Conservation (phyloP, 2,329 filamentous ascomycete genomes). For the Aspergillus intermedius region DNA sequence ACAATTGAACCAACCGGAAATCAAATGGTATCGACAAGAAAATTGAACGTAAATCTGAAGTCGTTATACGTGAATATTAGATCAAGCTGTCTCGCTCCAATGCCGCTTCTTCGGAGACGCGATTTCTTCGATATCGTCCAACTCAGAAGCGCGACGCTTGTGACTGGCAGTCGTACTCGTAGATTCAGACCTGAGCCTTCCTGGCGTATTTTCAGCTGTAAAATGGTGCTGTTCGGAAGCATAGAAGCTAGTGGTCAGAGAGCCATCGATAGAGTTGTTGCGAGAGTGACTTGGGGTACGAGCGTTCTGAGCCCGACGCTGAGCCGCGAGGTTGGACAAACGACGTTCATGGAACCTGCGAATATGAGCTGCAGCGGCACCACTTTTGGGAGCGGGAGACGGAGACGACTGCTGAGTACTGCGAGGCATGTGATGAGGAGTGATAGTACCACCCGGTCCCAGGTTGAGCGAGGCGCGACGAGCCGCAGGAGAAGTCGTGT, state of each 20-base stretch:
- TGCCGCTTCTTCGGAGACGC: slow-evolving; percentile 4
- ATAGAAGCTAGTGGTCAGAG: background rate
- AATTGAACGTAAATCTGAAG: background rate
- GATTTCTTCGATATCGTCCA: slow-evolving; percentile 4
- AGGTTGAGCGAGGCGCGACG: background rate
- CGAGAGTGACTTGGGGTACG: background rate
- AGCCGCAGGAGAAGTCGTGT: background rate
- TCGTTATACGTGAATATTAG: background rate
- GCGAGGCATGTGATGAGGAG: background rate
- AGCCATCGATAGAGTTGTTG: background rate
- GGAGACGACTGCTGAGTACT: background rate
- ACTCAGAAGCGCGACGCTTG: slow-evolving; percentile 6
- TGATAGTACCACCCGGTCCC: background rate
- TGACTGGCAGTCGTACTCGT: background rate
- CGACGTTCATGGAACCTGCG: background rate
- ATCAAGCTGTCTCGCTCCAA: background rate
- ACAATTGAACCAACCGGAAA: no score
- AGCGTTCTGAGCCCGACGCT: background rate
- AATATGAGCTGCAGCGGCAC: background rate
- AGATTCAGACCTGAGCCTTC: background rate
- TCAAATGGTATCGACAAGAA: no score
- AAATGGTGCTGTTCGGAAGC: background rate
- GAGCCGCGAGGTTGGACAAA: background rate
- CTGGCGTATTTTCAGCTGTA: background rate
- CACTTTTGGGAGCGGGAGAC: background rate